Percentiles rank a stretch among this genome's conserved stretches.
These are phyloP conservation scores for Candida neerlandica DNA, from an alignment of 1,139 yeast genomes.

Conservation along the genomic window DNA sequence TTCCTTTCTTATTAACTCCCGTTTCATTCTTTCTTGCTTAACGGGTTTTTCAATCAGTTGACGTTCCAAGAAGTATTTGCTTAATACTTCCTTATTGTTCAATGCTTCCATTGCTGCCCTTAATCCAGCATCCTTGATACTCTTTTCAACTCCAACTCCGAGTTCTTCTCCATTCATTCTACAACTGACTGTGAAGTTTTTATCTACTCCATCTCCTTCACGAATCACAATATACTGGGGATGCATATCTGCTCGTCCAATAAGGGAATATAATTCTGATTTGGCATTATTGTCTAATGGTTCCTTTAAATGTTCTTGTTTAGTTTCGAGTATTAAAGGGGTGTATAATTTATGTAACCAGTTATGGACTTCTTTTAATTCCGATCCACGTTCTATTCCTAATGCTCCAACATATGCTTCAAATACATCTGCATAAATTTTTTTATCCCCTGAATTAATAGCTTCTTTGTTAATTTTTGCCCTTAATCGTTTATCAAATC, in stretches of 20 bases:
- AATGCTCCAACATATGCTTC: slow-evolving; percentile 93
- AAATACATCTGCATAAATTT: slow-evolving; percentile 74
- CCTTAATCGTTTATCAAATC: slow-evolving; percentile 62
- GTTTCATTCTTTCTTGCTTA: slow-evolving; percentile 10
- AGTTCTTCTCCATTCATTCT: slow-evolving; percentile 55
- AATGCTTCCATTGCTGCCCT: slow-evolving; percentile 75
- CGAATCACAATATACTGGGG: slow-evolving; percentile 63
- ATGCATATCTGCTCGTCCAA: slow-evolving; percentile 72
- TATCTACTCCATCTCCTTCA: slow-evolving; percentile 55
- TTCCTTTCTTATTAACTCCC: slow-evolving; percentile 8
- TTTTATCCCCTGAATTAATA: slow-evolving; percentile 44
- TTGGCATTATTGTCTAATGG: slow-evolving; percentile 66
- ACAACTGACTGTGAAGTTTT: slow-evolving; percentile 65
- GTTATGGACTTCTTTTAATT: slow-evolving; percentile 47
- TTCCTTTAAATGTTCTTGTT: slow-evolving; percentile 30
- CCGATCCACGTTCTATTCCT: slow-evolving; percentile 57
- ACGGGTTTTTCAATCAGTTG: slow-evolving; percentile 53
- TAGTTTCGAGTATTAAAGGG: slow-evolving; percentile 28
- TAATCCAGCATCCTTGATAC: slow-evolving; percentile 66
- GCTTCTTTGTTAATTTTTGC: slow-evolving; percentile 44
- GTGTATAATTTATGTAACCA: slow-evolving; percentile 64
- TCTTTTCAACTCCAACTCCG: slow-evolving; percentile 65
- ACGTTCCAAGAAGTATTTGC: slow-evolving; percentile 65
- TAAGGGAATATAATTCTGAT: slow-evolving; percentile 70
- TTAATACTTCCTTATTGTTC: slow-evolving; percentile 58